Percentiles rank a stretch among this genome's conserved stretches.
Conservation (phyloP, 2,329 filamentous ascomycete species). For the Ceratocystis papillata region DNA sequence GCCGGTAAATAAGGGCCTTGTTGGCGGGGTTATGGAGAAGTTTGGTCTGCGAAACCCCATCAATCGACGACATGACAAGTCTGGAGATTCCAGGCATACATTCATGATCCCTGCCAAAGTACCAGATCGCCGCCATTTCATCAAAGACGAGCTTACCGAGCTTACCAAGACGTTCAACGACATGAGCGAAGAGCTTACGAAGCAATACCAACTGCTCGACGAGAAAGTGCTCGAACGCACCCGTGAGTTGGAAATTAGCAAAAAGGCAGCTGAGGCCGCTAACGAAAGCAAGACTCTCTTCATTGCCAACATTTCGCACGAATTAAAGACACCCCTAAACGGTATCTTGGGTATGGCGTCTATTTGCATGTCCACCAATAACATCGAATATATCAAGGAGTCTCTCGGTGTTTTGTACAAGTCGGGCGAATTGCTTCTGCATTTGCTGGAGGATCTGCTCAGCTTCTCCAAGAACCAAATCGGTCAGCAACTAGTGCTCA, state of each 20-base stretch:
- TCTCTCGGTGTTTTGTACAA: constrained; percentile 83
- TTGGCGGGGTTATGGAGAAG: constrained; percentile 24
- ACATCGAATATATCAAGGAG: constrained; percentile 64
- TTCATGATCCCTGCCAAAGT: constrained; percentile 85
- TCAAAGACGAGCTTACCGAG: constrained; percentile 79
- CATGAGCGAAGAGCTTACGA: constrained; percentile 81
- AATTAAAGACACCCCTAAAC: constrained; percentile 89
- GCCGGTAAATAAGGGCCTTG: constrained; percentile 10
- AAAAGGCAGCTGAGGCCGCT: constrained; percentile 84
- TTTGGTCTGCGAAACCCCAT: constrained; percentile 24
- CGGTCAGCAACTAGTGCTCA: constrained; percentile 67
- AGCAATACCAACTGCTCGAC: constrained; percentile 76
- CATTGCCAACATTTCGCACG: constrained; percentile 82
- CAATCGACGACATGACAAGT: constrained; percentile 28
- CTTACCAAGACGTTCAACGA: constrained; percentile 79
- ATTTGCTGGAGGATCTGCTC: constrained; percentile 77
- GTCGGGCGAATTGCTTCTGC: constrained; percentile 59
- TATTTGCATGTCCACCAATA: constrained; percentile 84
- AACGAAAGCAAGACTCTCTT: constrained; percentile 97
- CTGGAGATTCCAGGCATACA: constrained; percentile 38
- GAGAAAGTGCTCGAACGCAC: constrained; percentile 76
- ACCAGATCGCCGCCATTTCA: constrained; percentile 57
- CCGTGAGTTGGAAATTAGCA: constrained; percentile 73
- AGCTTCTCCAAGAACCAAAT: constrained; percentile 95
- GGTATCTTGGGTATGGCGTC: constrained; percentile 92